Conservation (phyloP, 2,329 filamentous ascomycete species). For the Capronia americana region DNA sequence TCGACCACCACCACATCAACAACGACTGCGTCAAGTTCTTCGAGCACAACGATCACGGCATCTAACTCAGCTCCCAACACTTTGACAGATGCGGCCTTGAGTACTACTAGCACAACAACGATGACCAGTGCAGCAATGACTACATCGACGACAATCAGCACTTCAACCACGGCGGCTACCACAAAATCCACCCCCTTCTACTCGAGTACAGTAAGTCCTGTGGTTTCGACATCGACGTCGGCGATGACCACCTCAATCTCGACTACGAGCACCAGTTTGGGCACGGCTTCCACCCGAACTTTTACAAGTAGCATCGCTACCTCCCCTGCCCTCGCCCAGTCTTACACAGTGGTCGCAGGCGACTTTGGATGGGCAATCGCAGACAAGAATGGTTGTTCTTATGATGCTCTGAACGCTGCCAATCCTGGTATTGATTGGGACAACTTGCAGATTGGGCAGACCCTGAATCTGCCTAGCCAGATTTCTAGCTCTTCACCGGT, state of each 20-base stretch:
- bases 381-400: slow-evolving; percentile 28
- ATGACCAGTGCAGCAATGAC: background rate
- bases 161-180: background rate
- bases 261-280: slow-evolving; percentile 9
- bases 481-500: slow-evolving; percentile 8
- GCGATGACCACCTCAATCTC: slow-evolving; percentile 11
- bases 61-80: background rate
- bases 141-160: background rate
- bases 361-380: slow-evolving; percentile 34
- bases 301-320: slow-evolving; percentile 15
- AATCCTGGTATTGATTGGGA: slow-evolving; percentile 36
- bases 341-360: slow-evolving; percentile 31
- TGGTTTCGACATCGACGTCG: slow-evolving; percentile 10
- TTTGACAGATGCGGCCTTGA: background rate
- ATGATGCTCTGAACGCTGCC: slow-evolving; percentile 29
- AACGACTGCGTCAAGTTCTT: background rate
- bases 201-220: background rate
- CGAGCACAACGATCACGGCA: slow-evolving; percentile 12
- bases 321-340: slow-evolving; percentile 15
- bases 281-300: background rate
- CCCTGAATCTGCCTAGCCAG: slow-evolving; percentile 27
- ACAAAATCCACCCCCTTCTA: background rate
- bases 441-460: slow-evolving; percentile 31
- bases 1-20: slow-evolving; percentile 3
- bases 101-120: slow-evolving; percentile 2